Evolutionary conservation across 1,139 yeast species (phyloP).

Genomic region (Yamadazyma sp.): DNA sequence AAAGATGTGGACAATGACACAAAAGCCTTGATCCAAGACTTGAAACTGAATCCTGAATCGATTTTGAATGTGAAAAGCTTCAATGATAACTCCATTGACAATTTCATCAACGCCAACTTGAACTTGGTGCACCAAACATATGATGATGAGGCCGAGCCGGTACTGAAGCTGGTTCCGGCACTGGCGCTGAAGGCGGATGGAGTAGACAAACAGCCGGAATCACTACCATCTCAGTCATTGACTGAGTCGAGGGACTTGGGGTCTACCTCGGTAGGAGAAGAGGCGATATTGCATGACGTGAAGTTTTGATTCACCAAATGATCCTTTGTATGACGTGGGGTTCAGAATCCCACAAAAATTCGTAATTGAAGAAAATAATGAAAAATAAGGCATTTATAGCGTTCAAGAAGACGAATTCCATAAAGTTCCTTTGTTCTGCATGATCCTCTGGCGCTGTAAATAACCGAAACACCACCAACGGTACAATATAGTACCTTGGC

Average conservation of each 20-base stretch:
- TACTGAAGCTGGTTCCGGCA: neutral
- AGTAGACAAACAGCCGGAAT: too few species aligned
- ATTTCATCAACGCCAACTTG: conserved; percentile 29
- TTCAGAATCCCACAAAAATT: conserved; percentile 71
- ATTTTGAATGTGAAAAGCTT: conserved; percentile 18
- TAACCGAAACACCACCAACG: conserved; percentile 73
- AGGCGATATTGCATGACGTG: neutral
- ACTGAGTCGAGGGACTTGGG: conserved; percentile 5
- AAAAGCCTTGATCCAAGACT: conserved; percentile 23
- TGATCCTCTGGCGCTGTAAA: conserved; percentile 45
- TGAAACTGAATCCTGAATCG: conserved; percentile 22
- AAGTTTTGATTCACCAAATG: conserved; percentile 61
- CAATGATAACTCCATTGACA: conserved; percentile 26
- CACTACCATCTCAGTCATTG: too few species aligned
- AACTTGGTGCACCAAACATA: conserved; percentile 10
- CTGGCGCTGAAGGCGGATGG: too few species aligned
- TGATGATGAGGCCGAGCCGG: neutral
- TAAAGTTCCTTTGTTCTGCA: conserved; percentile 29
- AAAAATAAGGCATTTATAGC: conserved; percentile 54
- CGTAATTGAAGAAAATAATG: conserved; percentile 55
- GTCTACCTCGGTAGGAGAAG: neutral
- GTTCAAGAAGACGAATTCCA: conserved; percentile 65
- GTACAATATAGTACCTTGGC: conserved; percentile 87
- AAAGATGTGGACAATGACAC: conserved; percentile 16
- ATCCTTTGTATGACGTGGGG: conserved; percentile 66